Evolutionary conservation across 1,284 basidiomycete species (phyloP).

Genomic region (Trichosporon asahii): DNA sequence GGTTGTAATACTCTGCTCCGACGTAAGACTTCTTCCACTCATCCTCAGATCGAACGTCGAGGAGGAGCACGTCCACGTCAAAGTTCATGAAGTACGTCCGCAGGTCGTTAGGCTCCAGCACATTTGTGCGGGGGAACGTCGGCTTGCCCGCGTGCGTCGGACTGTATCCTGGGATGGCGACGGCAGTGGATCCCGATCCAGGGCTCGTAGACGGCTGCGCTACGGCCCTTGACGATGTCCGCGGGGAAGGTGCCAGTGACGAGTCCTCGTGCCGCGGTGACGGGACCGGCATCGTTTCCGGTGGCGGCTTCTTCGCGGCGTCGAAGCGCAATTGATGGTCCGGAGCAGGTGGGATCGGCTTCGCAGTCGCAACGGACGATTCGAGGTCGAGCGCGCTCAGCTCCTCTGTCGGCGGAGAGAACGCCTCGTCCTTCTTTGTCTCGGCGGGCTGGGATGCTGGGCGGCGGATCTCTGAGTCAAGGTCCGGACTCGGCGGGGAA

Average conservation of each 20-base stretch:
- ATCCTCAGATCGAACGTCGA: conserved; percentile 75
- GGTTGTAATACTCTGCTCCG: conserved; percentile 53
- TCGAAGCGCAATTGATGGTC: neutral
- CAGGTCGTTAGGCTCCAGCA: conserved; percentile 63
- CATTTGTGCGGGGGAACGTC: conserved; percentile 59
- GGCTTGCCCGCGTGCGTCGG: conserved; percentile 32
- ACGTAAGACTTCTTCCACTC: conserved; percentile 75
- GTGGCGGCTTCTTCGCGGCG: neutral
- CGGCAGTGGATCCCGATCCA: neutral
- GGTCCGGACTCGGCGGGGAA: conserved; percentile 29
- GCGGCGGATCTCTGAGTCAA: conserved; percentile 7
- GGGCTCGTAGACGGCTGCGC: neutral
- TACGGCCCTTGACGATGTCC: neutral
- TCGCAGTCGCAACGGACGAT: neutral
- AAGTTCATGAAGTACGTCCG: conserved; percentile 59
- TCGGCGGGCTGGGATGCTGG: neutral
- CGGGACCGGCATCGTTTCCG: neutral
- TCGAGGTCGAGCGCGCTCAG: neutral
- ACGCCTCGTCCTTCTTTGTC: conserved; percentile 1
- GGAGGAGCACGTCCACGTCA: conserved; percentile 66
- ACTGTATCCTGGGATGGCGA: conserved; percentile 5
- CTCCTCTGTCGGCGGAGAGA: neutral
- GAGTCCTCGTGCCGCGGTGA: too few species aligned
- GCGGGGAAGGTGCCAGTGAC: neutral
- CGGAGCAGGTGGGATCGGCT: neutral